Base-by-base conservation (phyloP, 2,329 filamentous ascomycete species). In the Xylariaceae sp. region DNA sequence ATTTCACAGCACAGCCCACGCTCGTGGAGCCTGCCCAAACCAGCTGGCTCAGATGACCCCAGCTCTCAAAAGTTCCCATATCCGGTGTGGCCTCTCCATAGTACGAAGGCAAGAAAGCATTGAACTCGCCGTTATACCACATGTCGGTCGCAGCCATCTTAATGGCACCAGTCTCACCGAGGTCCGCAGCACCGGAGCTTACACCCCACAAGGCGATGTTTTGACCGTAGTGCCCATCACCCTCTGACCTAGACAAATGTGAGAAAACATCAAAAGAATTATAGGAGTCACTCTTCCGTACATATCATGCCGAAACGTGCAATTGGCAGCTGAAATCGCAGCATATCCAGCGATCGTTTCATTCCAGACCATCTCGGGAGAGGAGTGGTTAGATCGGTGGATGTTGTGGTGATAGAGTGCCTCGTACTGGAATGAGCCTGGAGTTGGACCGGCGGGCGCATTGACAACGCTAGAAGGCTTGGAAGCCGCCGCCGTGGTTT, bases 51-150 rank as follows among this genome's bases (percentile, higher is more conserved):
- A 90, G 89, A 70, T 92, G 88, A 52, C 89, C 89, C 79, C 81
- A 90, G 4, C 67, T 61, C 50, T 84, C 74, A 69, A 91, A 89
- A 70, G 80, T 70, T 68, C 67, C 64, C 78, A 82, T 82, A 65
- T 80, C 71, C 22, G 88, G 86, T 67, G 76, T 77, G 54, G 71
- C 67, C 61, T 76, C 53, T 60, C 84, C 86, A 66, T 87, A 94
- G 68, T 72, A 76, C 49, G 73, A 70, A 29, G 67, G 65, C 54
- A 78, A 78, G 72, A 79, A 85, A 65, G 73, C 73, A 59, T 68
- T 68, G 64, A 87, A 76, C 72, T 96, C 90, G 65, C 81, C 81
- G 70, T 94, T 89, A 81, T 96, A 96, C 89, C 94, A 96, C 74
- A 86, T 78, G 69, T 92, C 81, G 65, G 85, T 89, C 68, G 92